These are phyloP conservation scores for Ceriops zippeliana DNA, from an alignment of 345 rosid species.

Conservation along the genomic window DNA sequence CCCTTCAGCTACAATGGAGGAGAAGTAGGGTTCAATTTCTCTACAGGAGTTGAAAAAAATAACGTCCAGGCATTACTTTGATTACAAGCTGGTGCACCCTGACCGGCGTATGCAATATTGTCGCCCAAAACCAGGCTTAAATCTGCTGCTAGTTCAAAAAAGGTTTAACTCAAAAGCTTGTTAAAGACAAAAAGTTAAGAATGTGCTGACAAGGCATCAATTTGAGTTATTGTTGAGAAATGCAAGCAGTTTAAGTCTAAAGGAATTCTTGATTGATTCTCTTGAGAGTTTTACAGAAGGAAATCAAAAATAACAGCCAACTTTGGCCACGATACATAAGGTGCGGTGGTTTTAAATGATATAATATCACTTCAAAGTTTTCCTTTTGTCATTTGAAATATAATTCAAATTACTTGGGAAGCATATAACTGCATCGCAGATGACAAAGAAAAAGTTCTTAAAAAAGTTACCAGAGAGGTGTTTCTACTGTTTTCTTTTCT, in stretches of 20 bases:
- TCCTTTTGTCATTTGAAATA: neutral
- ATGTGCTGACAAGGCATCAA: conserved; percentile 46
- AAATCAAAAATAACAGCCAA: conserved; percentile 49
- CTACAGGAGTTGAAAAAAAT: conserved; percentile 15
- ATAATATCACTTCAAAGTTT: neutral
- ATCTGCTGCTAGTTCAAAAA: neutral
- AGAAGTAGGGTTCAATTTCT: conserved; percentile 26
- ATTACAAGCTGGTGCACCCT: conserved; percentile 14
- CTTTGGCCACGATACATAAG: conserved; percentile 46
- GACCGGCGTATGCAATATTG: conserved; percentile 16
- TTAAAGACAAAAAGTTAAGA: conserved; percentile 34
- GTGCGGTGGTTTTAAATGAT: conserved; percentile 21
- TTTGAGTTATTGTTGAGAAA: conserved; percentile 35
- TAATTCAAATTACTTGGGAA: neutral
- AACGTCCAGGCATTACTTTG: conserved; percentile 8
- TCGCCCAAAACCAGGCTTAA: neutral
- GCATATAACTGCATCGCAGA: neutral
- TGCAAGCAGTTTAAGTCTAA: conserved; percentile 12
- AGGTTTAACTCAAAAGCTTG: conserved; percentile 12
- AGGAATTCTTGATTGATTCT: conserved; percentile 19
- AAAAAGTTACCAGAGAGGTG: neutral
- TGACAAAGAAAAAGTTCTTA: neutral
- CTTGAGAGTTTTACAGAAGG: conserved; percentile 10
- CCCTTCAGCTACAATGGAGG: conserved; percentile 23
- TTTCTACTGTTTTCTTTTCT: neutral